These are phyloP conservation scores for Podaxis carcinomalis DNA, from an alignment of 768 basidiomycete species.

Conservation along the genomic window DNA sequence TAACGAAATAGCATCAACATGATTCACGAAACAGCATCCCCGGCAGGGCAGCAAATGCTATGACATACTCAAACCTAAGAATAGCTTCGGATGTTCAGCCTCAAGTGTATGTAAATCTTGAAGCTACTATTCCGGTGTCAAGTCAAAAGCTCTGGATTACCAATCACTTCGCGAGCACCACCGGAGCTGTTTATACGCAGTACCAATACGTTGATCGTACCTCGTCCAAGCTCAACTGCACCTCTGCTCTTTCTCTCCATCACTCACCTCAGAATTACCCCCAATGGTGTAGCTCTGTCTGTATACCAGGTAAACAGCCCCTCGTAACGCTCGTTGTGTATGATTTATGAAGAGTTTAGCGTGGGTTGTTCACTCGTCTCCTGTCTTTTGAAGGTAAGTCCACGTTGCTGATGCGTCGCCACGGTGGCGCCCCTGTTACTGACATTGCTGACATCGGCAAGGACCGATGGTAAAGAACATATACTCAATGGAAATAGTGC, in stretches of 20 bases:
- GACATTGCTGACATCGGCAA: neutral
- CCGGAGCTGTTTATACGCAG: conserved; percentile 18
- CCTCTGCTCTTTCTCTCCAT: neutral
- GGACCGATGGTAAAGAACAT: neutral
- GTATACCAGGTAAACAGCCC: conserved; percentile 16
- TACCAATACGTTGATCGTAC: conserved; percentile 21
- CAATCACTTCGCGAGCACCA: conserved; percentile 20
- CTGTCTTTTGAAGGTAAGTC: neutral
- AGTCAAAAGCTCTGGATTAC: neutral
- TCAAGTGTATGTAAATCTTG: neutral
- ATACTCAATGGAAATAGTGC: neutral
- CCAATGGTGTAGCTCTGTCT: conserved; percentile 18
- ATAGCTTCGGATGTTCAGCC: neutral
- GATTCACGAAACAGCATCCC: neutral
- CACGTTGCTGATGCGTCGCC: neutral
- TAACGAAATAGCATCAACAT: neutral
- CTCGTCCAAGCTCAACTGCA: conserved; percentile 23
- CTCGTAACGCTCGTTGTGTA: conserved; percentile 1
- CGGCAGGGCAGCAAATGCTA: neutral
- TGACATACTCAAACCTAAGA: neutral
- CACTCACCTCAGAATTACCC: conserved; percentile 17
- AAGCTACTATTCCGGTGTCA: neutral
- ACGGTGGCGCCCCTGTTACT: neutral
- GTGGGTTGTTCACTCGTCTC: neutral
- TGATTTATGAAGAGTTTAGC: neutral